Conservation (phyloP, 2,329 filamentous ascomycete genomes). For the Fusarium sp. region DNA sequence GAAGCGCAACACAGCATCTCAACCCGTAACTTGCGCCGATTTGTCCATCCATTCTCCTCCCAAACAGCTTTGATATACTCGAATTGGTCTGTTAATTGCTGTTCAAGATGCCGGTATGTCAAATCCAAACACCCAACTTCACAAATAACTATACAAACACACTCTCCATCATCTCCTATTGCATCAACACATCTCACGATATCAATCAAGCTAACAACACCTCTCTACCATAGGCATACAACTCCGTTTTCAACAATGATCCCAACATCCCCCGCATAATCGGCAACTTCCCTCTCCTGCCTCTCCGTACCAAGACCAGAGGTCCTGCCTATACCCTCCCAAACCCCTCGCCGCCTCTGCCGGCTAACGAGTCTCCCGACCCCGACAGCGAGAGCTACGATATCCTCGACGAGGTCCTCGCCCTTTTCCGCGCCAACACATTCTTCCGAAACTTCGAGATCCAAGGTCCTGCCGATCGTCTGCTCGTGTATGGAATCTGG, state of each 20-base stretch:
- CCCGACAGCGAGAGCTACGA: constrained; percentile 94
- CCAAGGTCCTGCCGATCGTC: constrained; percentile 91
- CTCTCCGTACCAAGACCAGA: constrained; percentile 91
- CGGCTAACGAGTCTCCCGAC: constrained; percentile 73
- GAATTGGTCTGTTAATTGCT: constrained; percentile 34
- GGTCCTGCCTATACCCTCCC: constrained; percentile 92
- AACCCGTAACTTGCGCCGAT: constrained; percentile 34
- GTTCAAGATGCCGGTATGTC: constrained; percentile 59
- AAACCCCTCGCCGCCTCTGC: constrained; percentile 63
- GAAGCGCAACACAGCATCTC: constrained; percentile 41
- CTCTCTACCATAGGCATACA: constrained; percentile 85
- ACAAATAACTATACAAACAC: background rate
- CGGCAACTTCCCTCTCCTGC: constrained; percentile 95
- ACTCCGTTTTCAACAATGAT: constrained; percentile 93
- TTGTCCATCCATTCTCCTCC: constrained; percentile 13
- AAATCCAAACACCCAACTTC: background rate
- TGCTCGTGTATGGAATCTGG: constrained; percentile 96
- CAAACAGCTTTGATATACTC: constrained; percentile 36
- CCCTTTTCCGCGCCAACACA: constrained; percentile 95
- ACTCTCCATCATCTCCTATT: constrained; percentile 3
- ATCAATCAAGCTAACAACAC: constrained; percentile 38
- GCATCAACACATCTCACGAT: constrained; percentile 24
- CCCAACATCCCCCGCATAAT: constrained; percentile 69
- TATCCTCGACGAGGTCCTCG: constrained; percentile 91
- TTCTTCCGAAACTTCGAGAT: constrained; percentile 99